These are phyloP conservation scores for Aciculosporium take DNA, from an alignment of 2,329 filamentous ascomycete species.

Conservation along the genomic window DNA sequence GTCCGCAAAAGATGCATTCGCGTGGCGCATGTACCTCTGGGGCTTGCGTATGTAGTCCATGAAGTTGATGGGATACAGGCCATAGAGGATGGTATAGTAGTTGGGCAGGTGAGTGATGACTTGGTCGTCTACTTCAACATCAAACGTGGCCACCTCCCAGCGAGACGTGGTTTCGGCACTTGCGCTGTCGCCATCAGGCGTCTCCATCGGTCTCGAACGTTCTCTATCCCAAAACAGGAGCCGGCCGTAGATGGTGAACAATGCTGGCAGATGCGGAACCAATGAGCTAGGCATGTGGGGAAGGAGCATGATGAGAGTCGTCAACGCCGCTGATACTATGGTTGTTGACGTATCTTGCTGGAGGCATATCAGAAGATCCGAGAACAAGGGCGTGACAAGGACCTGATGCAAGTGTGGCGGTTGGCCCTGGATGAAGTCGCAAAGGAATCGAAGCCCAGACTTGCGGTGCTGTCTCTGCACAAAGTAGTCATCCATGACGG, in stretches of 20 bases:
- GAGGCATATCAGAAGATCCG: conserved; percentile 57
- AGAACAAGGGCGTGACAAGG: conserved; percentile 56
- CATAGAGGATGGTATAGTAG: conserved; percentile 73
- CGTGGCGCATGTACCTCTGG: conserved; percentile 60
- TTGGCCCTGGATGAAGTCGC: conserved; percentile 58
- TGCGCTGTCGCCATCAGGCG: conserved; percentile 15
- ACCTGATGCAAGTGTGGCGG: conserved; percentile 68
- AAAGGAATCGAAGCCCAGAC: conserved; percentile 51
- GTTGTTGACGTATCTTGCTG: conserved; percentile 67
- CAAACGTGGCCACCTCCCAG: conserved; percentile 53
- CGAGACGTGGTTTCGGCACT: conserved; percentile 19
- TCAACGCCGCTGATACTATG: conserved; percentile 60
- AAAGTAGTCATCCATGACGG: conserved; percentile 50
- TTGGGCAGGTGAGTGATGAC: conserved; percentile 53
- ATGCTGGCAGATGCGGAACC: conserved; percentile 50
- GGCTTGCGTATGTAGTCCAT: conserved; percentile 78
- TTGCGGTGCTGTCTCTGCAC: conserved; percentile 49
- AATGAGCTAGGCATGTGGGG: conserved; percentile 66
- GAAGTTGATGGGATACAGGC: conserved; percentile 72
- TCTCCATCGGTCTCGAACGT: conserved; percentile 24
- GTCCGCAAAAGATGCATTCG: conserved; percentile 54
- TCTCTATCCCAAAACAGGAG: conserved; percentile 64
- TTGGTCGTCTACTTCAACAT: conserved; percentile 46
- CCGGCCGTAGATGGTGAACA: conserved; percentile 72
- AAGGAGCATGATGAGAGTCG: conserved; percentile 65